A percentile compares a stretch with the other conserved stretches of the same genome.
Conservation (phyloP, 2,329 filamentous ascomycete species). For the Chrysoporthe deuterocubensis region DNA sequence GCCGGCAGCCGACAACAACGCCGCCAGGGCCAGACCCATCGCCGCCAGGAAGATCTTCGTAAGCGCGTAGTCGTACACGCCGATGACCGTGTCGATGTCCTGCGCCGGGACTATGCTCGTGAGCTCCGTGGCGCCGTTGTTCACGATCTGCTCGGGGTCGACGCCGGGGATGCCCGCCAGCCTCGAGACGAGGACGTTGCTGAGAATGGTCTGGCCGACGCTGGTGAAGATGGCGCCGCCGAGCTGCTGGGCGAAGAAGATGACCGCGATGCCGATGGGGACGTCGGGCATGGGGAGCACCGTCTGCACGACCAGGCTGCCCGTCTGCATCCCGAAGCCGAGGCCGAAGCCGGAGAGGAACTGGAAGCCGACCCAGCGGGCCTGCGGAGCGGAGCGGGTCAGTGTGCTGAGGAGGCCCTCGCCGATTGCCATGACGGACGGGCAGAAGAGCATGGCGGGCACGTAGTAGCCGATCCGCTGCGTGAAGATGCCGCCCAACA, state of each 20-base stretch:
- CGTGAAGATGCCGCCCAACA: conserved; percentile 52
- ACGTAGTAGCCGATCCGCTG: conserved; percentile 64
- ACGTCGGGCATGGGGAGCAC: conserved; percentile 57
- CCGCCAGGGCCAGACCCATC: conserved; percentile 58
- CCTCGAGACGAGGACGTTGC: conserved; percentile 47
- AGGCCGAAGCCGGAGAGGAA: conserved; percentile 62
- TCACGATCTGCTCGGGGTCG: conserved; percentile 47
- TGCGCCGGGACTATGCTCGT: conserved; percentile 53
- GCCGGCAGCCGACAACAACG: conserved; percentile 59
- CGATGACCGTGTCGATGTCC: conserved; percentile 57
- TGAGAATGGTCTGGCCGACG: conserved; percentile 59
- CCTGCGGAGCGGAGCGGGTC: conserved; percentile 47
- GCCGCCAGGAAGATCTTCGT: conserved; percentile 66
- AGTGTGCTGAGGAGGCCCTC: conserved; percentile 64
- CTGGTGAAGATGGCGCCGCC: conserved; percentile 63
- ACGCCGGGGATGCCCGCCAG: conserved; percentile 48
- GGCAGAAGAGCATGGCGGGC: conserved; percentile 57
- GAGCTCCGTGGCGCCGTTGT: conserved; percentile 63
- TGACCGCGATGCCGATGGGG: conserved; percentile 58
- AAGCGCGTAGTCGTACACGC: conserved; percentile 68
- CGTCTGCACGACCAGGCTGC: conserved; percentile 60
- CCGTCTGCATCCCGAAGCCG: conserved; percentile 62
- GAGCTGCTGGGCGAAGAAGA: conserved; percentile 63
- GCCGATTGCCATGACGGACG: conserved; percentile 55
- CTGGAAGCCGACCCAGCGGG: conserved; percentile 64